phyloP scores from a whole-genome alignment of 768 basidiomycete species.

The Galerina sulciceps region DNA sequence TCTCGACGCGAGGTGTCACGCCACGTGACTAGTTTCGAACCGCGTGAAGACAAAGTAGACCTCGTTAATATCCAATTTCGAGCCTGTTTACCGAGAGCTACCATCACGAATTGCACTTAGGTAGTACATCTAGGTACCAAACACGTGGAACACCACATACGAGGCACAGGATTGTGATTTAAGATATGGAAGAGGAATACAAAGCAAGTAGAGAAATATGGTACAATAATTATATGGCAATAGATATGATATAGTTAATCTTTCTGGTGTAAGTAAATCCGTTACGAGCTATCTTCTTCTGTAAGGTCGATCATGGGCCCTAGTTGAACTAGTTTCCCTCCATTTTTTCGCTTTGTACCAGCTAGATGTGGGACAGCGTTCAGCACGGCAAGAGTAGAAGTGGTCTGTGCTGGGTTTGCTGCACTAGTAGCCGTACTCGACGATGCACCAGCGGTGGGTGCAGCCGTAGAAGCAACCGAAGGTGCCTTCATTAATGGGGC shows the following conservation, averaged over 20 bases:
- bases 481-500: neutral
- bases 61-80: too few relatives aligned
- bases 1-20: neutral
- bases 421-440: too few relatives aligned
- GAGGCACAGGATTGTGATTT: too few relatives aligned
- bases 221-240: neutral
- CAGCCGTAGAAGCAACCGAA: neutral
- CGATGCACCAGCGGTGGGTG: neutral
- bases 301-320: conserved; percentile 29
- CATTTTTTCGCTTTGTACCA: conserved; percentile 22
- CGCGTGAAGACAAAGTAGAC: too few relatives aligned
- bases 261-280: conserved; percentile 14
- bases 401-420: too few relatives aligned
- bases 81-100: too few relatives aligned
- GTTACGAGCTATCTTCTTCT: conserved; percentile 19
- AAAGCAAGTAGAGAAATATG: neutral
- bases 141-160: too few relatives aligned
- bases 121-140: too few relatives aligned
- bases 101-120: too few relatives aligned
- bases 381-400: too few relatives aligned
- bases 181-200: too few relatives aligned
- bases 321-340: conserved; percentile 4
- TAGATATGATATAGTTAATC: neutral
- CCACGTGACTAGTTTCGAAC: neutral
- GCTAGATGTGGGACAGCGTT: too few relatives aligned